These are phyloP conservation scores for Eucalyptus pauciflora DNA, from an alignment of 345 rosid species.

Conservation along the genomic window DNA sequence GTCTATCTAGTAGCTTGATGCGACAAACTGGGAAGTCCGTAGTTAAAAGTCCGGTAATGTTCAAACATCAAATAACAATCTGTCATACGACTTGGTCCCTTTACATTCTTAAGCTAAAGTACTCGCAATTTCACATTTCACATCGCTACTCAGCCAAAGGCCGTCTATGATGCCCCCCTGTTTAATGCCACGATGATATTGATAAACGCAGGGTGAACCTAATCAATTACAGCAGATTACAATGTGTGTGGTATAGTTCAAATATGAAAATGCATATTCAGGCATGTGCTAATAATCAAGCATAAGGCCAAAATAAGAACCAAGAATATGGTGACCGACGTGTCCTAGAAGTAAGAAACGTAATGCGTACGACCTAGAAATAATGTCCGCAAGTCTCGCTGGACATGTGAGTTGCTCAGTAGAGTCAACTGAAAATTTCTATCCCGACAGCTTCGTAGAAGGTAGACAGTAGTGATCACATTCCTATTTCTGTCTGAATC, in stretches of 20 bases:
- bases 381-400: not conserved
- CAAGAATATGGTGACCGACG: not conserved
- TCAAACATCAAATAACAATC: not conserved
- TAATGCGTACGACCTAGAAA: not conserved
- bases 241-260: not conserved
- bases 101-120: not conserved
- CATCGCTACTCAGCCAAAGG: not conserved
- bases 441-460: not conserved
- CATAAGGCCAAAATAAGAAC: not conserved
- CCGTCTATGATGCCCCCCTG: not conserved
- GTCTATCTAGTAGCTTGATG: not conserved
- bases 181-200: not conserved
- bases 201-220: not conserved
- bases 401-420: not conserved
- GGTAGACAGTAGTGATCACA: not conserved
- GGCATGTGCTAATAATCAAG: not conserved
- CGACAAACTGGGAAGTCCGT: not conserved
- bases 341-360: not conserved
- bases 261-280: too few species aligned
- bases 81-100: not conserved
- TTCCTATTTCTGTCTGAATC: not conserved
- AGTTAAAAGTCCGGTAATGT: not conserved
- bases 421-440: not conserved
- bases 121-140: not conserved
- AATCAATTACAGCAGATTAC: not conserved